A percentile compares a stretch with the other conserved stretches of the same genome.
These are phyloP conservation scores for Ramaria sp. DNA, from an alignment of 768 basidiomycete species.

Conservation along the genomic window DNA sequence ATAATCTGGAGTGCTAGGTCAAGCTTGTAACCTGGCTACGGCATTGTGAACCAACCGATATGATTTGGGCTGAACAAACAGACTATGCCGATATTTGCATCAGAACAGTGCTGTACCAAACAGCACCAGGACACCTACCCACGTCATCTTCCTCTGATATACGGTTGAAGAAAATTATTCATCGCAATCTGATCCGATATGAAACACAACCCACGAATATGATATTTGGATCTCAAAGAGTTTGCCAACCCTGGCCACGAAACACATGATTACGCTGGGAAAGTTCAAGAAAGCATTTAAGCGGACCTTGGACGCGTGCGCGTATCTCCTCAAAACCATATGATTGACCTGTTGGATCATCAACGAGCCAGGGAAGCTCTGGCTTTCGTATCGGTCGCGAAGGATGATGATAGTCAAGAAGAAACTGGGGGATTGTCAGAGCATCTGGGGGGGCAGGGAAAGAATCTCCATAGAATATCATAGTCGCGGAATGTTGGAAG, in stretches of 20 bases:
- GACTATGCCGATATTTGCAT: constrained; percentile 25
- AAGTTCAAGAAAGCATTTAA: background rate
- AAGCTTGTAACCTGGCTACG: background rate
- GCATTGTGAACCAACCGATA: constrained; percentile 31
- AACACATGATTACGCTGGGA: background rate
- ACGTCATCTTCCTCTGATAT: constrained; percentile 11
- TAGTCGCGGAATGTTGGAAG: background rate
- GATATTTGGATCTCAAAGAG: background rate
- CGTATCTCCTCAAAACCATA: constrained; percentile 26
- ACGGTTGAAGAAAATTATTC: background rate
- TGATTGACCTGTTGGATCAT: constrained; percentile 39
- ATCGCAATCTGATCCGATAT: too few species aligned
- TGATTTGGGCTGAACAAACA: constrained; percentile 59
- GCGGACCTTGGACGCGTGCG: background rate
- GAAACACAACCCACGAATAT: background rate
- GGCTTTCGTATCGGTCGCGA: constrained; percentile 34
- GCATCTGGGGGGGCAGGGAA: constrained; percentile 26
- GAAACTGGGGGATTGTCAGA: constrained; percentile 55
- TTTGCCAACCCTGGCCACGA: constrained; percentile 2
- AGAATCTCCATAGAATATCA: constrained; percentile 3
- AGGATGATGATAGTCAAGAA: constrained; percentile 36
- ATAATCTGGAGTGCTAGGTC: background rate
- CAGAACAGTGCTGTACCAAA: background rate
- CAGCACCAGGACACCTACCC: constrained; percentile 26
- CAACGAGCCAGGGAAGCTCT: constrained; percentile 44